Evolutionary conservation across 306 rosid genomes (phyloP), one percentile per base, ranked within the genome.

Genomic region (Adenanthera pavonina): DNA sequence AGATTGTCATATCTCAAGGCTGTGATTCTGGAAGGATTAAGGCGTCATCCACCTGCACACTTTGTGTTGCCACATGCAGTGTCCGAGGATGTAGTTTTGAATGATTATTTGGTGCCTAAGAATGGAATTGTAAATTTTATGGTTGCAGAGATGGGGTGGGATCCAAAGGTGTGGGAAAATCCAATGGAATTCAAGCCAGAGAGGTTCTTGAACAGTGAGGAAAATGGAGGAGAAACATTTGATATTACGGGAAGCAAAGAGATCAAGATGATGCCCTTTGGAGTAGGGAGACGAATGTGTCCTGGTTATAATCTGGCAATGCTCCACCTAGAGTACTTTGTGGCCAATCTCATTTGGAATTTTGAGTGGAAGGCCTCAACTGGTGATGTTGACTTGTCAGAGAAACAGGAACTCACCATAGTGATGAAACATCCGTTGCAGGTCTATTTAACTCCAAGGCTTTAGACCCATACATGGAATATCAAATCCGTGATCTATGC

Each of bases 101-200:
- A 67, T n/a, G 51, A n/a, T 68, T 68, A 68, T 35, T n/a, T n/a
- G 35, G 52, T 68, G 15, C 73, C 73, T 6, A 68, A 68, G 52
- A 43, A 68, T 8, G 73, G 35, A 6, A 43, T 3, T n/a, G 30
- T 68, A 25, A 68, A 68, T 68, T 68, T 68, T 35, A n/a, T 68
- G 73, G 73, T 68, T 34, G 73, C 73, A 68, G 52, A 41, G 73
- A 68, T 68, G 8, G 73, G 52, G 3, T 68, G 73, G 53, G 73
- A 68, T 6, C 52, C 73, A 68, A 68, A 41, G 53, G 73, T 41
- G 51, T 68, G 73, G 73, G 52, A 68, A 19, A 25, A 68, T 43
- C 73, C 73, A 41, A 68, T 68, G 53, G 73, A 17, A 1, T 68
- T 68, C 33, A 68, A 19, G 49, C 53, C 73, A 41, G 73, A 68